A percentile compares a stretch with the other conserved stretches of the same genome.
Evolutionary conservation across 805 yeast genomes (phyloP).

Genomic region (Tetrapisispora iriomotensis): DNA sequence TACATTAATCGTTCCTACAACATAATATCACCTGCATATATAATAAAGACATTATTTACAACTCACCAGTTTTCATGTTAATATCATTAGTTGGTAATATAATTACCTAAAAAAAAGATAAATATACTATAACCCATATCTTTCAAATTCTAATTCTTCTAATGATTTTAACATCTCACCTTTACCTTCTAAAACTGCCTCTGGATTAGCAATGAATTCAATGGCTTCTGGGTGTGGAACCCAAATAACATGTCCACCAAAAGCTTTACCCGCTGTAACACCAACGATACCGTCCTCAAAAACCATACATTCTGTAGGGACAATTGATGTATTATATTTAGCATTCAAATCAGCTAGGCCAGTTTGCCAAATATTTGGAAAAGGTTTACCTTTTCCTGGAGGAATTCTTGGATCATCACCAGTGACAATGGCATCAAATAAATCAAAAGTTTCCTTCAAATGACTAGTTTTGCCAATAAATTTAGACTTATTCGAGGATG

Average conservation of each 20-base stretch:
- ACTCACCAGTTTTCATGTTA: not conserved
- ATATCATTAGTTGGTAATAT: not conserved
- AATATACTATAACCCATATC: slow-evolving; percentile 35
- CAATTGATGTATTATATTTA: slow-evolving; percentile 36
- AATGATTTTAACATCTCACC: slow-evolving; percentile 51
- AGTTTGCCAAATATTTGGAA: slow-evolving; percentile 83
- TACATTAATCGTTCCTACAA: not conserved
- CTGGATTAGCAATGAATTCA: slow-evolving; percentile 43
- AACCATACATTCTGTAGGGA: slow-evolving; percentile 71
- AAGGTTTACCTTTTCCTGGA: slow-evolving; percentile 83
- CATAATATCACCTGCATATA: slow-evolving; percentile 1
- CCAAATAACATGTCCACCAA: slow-evolving; percentile 88
- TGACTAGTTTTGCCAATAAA: slow-evolving; percentile 67
- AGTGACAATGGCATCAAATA: slow-evolving; percentile 66
- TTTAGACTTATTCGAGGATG: slow-evolving; percentile 61
- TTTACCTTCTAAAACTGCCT: slow-evolving; percentile 40
- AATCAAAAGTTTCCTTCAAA: slow-evolving; percentile 48
- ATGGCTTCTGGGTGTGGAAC: slow-evolving; percentile 77
- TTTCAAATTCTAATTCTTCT: slow-evolving; percentile 40
- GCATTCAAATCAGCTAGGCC: slow-evolving; percentile 69
- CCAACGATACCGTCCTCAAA: slow-evolving; percentile 97
- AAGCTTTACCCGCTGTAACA: slow-evolving; percentile 69
- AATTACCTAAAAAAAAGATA: no score
- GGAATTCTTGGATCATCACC: slow-evolving; percentile 86
- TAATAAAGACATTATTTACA: no score